Conservation (phyloP, 495 filamentous ascomycete genomes). For the Hypoxylon fuscum region DNA sequence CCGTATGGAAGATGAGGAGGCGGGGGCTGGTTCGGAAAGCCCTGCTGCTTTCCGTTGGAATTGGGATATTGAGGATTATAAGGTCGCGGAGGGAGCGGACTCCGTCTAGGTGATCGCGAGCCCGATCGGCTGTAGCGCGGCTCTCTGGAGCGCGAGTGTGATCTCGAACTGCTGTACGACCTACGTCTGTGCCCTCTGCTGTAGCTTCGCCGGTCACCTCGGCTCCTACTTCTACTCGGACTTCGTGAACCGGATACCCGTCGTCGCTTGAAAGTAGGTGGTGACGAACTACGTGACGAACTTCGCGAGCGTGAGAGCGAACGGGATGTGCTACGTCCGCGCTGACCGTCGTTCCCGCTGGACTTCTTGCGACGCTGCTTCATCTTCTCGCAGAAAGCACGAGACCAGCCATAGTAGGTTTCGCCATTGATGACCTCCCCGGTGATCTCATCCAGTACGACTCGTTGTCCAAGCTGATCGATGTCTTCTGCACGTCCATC, state of each 20-base stretch:
- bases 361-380: conserved; percentile 63
- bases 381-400: conserved; percentile 82
- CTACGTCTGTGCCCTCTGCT: conserved; percentile 57
- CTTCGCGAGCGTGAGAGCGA: conserved; percentile 48
- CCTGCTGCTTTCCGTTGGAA: conserved; percentile 37
- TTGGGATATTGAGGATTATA: conserved; percentile 40
- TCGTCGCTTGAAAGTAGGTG: conserved; percentile 45
- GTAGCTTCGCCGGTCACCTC: conserved; percentile 46
- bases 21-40: conserved; percentile 29
- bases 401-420: conserved; percentile 89
- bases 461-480: conserved; percentile 75
- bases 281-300: conserved; percentile 43
- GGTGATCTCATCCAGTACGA: conserved; percentile 67
- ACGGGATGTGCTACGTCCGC: conserved; percentile 39
- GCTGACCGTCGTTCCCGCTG: conserved; percentile 20
- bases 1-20: conserved; percentile 45
- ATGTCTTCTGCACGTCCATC: conserved; percentile 61
- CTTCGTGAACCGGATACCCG: conserved; percentile 43
- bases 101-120: conserved; percentile 55
- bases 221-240: conserved; percentile 21
- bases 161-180: conserved; percentile 46
- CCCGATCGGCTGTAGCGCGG: conserved; percentile 34
- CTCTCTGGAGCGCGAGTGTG: conserved; percentile 45
- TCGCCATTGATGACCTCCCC: conserved; percentile 70
- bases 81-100: conserved; percentile 37